Evolutionary conservation across 306 rosid species (phyloP), one percentile per base, ranked within the genome.

Genomic region (Fragaria vesca): DNA sequence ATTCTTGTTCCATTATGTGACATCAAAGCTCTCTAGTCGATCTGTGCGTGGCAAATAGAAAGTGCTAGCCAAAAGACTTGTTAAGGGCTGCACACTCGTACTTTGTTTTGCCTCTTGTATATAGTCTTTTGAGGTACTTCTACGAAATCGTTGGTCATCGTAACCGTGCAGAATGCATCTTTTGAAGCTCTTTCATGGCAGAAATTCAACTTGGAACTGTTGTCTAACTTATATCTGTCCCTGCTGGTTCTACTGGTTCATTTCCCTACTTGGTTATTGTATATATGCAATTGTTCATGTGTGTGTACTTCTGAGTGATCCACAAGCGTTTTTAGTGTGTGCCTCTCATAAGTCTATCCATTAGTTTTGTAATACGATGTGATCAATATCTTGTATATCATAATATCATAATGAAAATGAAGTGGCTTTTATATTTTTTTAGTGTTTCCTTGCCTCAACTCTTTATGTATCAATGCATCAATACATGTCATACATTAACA

Each of bases 1-100:
- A 90, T 76, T 87, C 94, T 60, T 93, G 97, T 69, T 81, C 82
- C 72, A 81, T 90, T 12, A 93, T 89, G 97, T 93, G 73, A 90
- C 38, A 7, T 1, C 68, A 28, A 42, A 42, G 10, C 10, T 42
- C 10, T 1, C 45, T 42, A 42, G 45, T 42, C 45, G 42, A 4
- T 38, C 42, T 38, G 42, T 38, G 42, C 10, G 42, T 38, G 42
- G 42, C 45, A 42, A 42, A 42, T 6, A 6, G 45, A 42, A 42
- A 8, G 45, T 6, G 8, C 5, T 38, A 4, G 45, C 10, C 0
- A 42, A 42, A 42, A 42, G 8, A 42, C 45, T 1, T 12, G 36
- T 20, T 5, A 54, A 20, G 26, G 26, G 24, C 10, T 54, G 24
- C 24, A n/a, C 12, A 18, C 61, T 20, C 24, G 61, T 55, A 55